Evolutionary conservation across 2,329 filamentous ascomycete genomes (phyloP).

Genomic region (Mollisiaceae sp.): DNA sequence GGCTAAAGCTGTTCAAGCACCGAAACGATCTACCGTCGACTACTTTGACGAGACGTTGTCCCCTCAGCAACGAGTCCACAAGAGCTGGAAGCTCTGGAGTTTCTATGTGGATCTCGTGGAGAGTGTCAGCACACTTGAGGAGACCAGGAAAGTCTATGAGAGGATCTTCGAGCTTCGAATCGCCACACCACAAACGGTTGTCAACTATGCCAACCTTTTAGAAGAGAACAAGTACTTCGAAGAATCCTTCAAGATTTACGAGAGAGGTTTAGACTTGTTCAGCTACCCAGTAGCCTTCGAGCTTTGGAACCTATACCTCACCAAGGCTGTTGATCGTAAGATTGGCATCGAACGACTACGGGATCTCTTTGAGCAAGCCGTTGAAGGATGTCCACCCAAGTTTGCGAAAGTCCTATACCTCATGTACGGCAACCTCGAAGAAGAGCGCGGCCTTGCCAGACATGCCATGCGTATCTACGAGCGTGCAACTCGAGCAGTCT

Average conservation of each 20-base stretch:
- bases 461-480: conserved; percentile 99
- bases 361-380: conserved; percentile 95
- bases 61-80: conserved; percentile 95
- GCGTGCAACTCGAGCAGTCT: conserved; percentile 90
- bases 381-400: conserved; percentile 91
- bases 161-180: conserved; percentile 98
- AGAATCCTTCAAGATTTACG: conserved; percentile 97
- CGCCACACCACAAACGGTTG: conserved; percentile 95
- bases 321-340: conserved; percentile 94
- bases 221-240: conserved; percentile 96
- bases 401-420: conserved; percentile 96
- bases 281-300: conserved; percentile 98
- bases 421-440: conserved; percentile 98
- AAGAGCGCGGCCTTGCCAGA: conserved; percentile 90
- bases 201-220: conserved; percentile 95
- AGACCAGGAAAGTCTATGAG: conserved; percentile 94
- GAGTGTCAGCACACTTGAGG: conserved; percentile 87
- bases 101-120: conserved; percentile 99
- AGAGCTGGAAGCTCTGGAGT: conserved; percentile 99
- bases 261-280: conserved; percentile 96
- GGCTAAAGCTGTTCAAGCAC: conserved; percentile 96
- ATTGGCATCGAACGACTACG: conserved; percentile 93
- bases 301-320: conserved; percentile 97
- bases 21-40: conserved; percentile 96
- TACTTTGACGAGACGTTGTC: conserved; percentile 96